A percentile compares a stretch with the other conserved stretches of the same genome.
Evolutionary conservation across 2,329 filamentous ascomycete genomes (phyloP).

Genomic region (Microdochium bolleyi): DNA sequence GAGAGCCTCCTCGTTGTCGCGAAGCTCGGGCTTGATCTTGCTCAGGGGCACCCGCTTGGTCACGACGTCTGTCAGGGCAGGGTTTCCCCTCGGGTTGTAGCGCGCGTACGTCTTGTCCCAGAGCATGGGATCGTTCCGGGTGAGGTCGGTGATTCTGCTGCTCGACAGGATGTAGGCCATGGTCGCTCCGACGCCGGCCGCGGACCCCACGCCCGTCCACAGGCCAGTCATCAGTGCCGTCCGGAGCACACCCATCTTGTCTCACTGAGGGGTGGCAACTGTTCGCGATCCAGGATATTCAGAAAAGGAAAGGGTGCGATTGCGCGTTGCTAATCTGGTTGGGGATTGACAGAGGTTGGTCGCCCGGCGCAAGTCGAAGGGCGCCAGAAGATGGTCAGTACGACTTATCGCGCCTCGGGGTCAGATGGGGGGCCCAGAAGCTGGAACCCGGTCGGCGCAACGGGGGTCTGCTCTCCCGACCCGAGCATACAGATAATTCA

Average conservation of each 20-base stretch:
- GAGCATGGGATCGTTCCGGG: constrained; percentile 54
- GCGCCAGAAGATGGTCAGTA: too few relatives aligned
- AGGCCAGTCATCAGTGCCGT: constrained; percentile 32
- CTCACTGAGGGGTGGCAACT: background rate
- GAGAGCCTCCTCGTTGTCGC: constrained; percentile 50
- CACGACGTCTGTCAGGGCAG: constrained; percentile 56
- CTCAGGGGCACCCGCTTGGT: constrained; percentile 53
- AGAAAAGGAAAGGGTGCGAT: background rate
- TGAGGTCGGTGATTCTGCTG: constrained; percentile 48
- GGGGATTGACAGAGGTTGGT: too few relatives aligned
- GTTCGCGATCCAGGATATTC: constrained; percentile 2
- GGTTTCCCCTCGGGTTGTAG: constrained; percentile 56
- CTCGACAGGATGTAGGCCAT: constrained; percentile 43
- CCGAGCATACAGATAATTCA: too few relatives aligned
- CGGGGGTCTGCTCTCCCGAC: too few relatives aligned
- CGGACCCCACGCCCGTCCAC: constrained; percentile 10
- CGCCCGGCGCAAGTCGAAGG: too few relatives aligned
- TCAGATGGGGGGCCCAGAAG: too few relatives aligned
- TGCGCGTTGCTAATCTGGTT: background rate
- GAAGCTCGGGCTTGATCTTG: constrained; percentile 56
- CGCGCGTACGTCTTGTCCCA: constrained; percentile 44
- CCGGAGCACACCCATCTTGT: constrained; percentile 44
- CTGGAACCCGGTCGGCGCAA: too few relatives aligned
- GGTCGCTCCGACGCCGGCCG: constrained; percentile 33
- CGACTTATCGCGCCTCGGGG: too few relatives aligned